A percentile compares a stretch with the other conserved stretches of the same genome.
These are phyloP conservation scores for Cyclotella baltica DNA, from an alignment of 108 stramenopile genomes.

Conservation along the genomic window DNA sequence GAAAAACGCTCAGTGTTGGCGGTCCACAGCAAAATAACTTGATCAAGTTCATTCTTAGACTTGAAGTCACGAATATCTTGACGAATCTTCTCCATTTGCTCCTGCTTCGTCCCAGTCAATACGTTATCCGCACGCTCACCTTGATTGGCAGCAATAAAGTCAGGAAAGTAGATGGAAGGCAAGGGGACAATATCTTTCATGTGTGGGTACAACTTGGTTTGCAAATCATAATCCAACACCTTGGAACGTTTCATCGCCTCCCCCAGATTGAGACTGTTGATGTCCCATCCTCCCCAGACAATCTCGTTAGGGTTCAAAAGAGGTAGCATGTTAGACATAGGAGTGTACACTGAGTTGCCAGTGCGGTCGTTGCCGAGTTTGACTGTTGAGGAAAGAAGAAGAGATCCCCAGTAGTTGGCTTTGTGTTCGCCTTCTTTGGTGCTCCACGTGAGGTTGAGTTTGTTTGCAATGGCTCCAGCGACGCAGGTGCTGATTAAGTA, in stretches of 20 bases:
- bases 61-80: slow-evolving; percentile 96
- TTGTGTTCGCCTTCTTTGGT: slow-evolving; percentile 91
- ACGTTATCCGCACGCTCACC: slow-evolving; percentile 96
- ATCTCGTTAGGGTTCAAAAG: slow-evolving; percentile 94
- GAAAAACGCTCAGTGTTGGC: slow-evolving; percentile 99
- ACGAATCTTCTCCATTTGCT: slow-evolving; percentile 94
- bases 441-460: slow-evolving; percentile 88
- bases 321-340: slow-evolving; percentile 92
- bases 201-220: slow-evolving; percentile 91
- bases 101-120: slow-evolving; percentile 89
- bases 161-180: slow-evolving; percentile 93
- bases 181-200: slow-evolving; percentile 93
- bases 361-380: slow-evolving; percentile 84
- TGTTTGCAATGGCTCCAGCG: slow-evolving; percentile 95
- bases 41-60: slow-evolving; percentile 82
- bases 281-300: slow-evolving; percentile 99
- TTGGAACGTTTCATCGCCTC: slow-evolving; percentile 93
- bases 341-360: slow-evolving; percentile 92
- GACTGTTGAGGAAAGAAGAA: slow-evolving; percentile 94
- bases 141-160: slow-evolving; percentile 99
- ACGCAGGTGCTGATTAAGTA: slow-evolving; percentile 68
- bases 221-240: slow-evolving; percentile 93
- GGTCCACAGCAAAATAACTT: slow-evolving; percentile 97
- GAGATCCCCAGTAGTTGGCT: slow-evolving; percentile 96
- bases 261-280: slow-evolving; percentile 88